Evolutionary conservation across 768 basidiomycete species (phyloP).

Genomic region (Amanita phalloides): DNA sequence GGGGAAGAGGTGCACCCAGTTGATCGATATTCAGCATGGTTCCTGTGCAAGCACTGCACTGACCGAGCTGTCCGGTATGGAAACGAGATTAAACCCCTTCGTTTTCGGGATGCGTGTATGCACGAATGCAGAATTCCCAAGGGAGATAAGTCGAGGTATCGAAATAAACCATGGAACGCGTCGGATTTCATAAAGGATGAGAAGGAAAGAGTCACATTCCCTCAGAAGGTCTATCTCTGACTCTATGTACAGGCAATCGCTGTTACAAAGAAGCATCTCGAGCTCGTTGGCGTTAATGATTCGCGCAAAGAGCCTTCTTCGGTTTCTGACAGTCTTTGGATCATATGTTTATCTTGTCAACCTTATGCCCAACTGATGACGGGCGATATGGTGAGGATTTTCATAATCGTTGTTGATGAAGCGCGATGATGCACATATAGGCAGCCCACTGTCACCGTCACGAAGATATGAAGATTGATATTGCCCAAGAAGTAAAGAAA

Average conservation of each 20-base stretch:
- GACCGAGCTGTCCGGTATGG: neutral
- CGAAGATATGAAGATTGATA: constrained; percentile 1
- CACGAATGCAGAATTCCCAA: neutral
- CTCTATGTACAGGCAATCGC: neutral
- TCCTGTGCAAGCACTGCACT: constrained; percentile 1
- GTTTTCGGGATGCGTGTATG: neutral
- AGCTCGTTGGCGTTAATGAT: neutral
- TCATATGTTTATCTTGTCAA: neutral
- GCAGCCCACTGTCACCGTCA: constrained; percentile 2
- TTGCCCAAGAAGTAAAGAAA: neutral
- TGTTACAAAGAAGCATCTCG: neutral
- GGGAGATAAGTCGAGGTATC: neutral
- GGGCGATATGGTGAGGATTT: neutral
- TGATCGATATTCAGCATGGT: neutral
- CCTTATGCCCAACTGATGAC: neutral
- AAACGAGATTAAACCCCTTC: neutral
- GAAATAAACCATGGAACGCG: neutral
- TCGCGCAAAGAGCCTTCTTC: too few relatives aligned
- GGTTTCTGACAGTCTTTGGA: neutral
- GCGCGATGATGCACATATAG: neutral
- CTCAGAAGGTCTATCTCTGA: neutral
- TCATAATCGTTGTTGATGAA: neutral
- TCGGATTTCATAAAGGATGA: constrained; percentile 5
- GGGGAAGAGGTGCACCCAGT: neutral
- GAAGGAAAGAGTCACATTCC: neutral